Evolutionary conservation across 495 filamentous ascomycete species (phyloP).

Genomic region (Friedmanniomyces endolithicus): DNA sequence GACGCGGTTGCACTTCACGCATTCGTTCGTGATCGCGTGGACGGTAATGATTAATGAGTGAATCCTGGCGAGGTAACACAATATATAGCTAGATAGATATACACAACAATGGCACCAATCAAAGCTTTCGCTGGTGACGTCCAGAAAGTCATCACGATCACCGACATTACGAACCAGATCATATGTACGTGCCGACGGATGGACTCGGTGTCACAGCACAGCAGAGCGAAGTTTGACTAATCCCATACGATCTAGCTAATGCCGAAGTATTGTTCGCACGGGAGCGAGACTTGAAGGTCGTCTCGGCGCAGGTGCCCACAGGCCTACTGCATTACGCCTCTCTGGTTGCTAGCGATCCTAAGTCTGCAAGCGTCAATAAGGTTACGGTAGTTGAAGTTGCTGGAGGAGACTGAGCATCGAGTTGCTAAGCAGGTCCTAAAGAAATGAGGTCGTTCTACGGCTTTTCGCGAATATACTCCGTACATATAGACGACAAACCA

Average conservation of each 20-base stretch:
- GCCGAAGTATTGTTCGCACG: constrained; percentile 11
- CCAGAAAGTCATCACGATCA: constrained; percentile 3
- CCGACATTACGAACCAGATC: constrained; percentile 6
- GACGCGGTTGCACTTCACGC: no score
- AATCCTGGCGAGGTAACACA: no score
- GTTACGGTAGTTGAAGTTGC: neutral
- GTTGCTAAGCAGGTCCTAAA: constrained; percentile 11
- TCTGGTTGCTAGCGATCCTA: constrained; percentile 5
- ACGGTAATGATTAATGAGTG: no score
- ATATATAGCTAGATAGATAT: no score
- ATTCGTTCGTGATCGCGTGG: no score
- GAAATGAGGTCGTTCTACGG: neutral
- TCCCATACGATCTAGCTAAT: constrained; percentile 1
- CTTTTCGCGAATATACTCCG: neutral
- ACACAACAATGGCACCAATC: no score
- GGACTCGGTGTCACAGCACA: no score
- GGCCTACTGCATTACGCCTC: constrained; percentile 4
- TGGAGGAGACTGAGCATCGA: constrained; percentile 12
- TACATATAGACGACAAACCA: no score
- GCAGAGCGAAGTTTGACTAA: no score
- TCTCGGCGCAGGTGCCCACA: constrained; percentile 1
- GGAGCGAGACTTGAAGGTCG: constrained; percentile 10
- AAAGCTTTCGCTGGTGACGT: neutral
- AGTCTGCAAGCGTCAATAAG: constrained; percentile 12
- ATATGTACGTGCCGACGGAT: neutral